These are phyloP conservation scores for Pouteria campechiana DNA, from an alignment of 179 eudicot species.

Conservation along the genomic window DNA sequence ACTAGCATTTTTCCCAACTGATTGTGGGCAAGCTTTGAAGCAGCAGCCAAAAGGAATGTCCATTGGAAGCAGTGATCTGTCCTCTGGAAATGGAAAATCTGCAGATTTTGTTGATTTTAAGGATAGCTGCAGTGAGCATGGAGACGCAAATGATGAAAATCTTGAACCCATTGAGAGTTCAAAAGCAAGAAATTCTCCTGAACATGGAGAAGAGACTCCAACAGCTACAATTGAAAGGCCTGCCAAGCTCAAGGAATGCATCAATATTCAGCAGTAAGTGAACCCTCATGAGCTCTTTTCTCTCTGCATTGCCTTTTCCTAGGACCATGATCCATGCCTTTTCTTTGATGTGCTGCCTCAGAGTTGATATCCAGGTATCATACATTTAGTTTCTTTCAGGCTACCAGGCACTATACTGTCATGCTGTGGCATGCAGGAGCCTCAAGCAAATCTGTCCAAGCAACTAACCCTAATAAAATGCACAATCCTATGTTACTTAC, in stretches of 20 bases:
- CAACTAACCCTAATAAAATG: too few relatives aligned
- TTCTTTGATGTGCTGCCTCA: too few relatives aligned
- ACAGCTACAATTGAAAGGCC: constrained; percentile 3
- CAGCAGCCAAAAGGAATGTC: constrained; percentile 14
- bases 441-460: too few relatives aligned
- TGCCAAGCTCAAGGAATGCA: constrained; percentile 1
- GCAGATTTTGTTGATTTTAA: constrained; percentile 7
- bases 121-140: constrained; percentile 6
- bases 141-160: constrained; percentile 3
- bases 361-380: too few relatives aligned
- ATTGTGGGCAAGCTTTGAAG: constrained; percentile 4
- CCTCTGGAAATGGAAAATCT: constrained; percentile 13
- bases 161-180: constrained; percentile 6
- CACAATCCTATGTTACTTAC: too few relatives aligned
- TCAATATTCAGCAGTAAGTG: constrained; percentile 8
- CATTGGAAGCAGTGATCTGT: constrained; percentile 14
- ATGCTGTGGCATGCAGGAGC: too few relatives aligned
- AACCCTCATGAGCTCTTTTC: background rate
- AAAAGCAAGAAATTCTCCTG: constrained; percentile 2
- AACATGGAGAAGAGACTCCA: constrained; percentile 7
- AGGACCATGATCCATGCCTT: too few relatives aligned
- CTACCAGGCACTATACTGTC: too few relatives aligned
- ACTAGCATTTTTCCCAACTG: constrained; percentile 4
- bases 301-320: too few relatives aligned
- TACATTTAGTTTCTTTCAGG: too few relatives aligned